Base-by-base conservation (phyloP, 768 basidiomycete genomes). In the Mycena rebaudengoi region DNA sequence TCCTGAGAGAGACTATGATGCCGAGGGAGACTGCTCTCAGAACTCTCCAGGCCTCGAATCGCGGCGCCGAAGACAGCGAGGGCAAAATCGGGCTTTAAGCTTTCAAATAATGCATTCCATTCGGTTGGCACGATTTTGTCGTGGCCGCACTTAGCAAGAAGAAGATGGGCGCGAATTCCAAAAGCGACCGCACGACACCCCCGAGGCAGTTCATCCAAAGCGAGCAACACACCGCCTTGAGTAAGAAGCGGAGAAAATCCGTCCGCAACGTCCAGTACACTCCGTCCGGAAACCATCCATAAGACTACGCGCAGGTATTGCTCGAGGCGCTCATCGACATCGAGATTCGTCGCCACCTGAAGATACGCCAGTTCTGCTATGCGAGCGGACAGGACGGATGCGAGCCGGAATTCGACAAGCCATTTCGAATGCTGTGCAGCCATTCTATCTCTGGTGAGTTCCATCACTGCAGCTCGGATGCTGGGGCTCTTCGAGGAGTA, bases 201-300 rank as follows among this genome's bases (percentile, higher is more conserved):
- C 6, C 14, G 16, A 11, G 55, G 55, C n/a, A 57, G 30, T 3
- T 30, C 44, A n/a, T 46, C 30, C 5, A 57, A 44, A 4, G 23
- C 26, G 35, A 28, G 52, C n/a, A 57, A 28, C 30, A 45, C 14
- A 28, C 28, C 44, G 37, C 16, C 44, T 10, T 25, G n/a, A 4
- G 7, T 13, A 18, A 57, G 21, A 18, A 57, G 55, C 5, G 33
- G 43, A 4, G 28, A 46, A 57, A 57, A 57, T 46, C 20, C 30
- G 25, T 33, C 23, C 2, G 41, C 41, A 44, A 55, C 32, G 6
- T 35, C 43, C 25, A 18, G 16, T 46, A 4, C 10, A 29, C 10
- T 37, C 32, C 55, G 21, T 46, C 44, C 32, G n/a, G n/a, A n/a
- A n/a, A 57, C 43, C 43, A 57, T 57, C 55, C 55, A 57, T 33